A percentile compares a stretch with the other conserved stretches of the same genome.
These are phyloP conservation scores for Aspergillus vadensis DNA, from an alignment of 2,329 filamentous ascomycete species.

Conservation along the genomic window DNA sequence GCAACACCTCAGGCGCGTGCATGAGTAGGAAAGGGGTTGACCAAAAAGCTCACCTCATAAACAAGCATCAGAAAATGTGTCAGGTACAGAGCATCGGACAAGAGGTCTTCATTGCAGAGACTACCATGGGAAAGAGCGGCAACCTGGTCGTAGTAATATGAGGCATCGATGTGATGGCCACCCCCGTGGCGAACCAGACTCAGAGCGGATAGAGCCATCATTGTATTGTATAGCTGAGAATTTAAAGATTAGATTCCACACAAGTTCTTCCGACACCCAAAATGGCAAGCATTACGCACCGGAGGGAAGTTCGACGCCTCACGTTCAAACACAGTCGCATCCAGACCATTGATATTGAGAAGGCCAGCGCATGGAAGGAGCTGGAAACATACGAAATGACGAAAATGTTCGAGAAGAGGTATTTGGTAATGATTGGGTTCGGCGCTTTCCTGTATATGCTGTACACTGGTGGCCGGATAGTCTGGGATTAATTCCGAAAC, in stretches of 20 bases:
- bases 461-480: slow-evolving; percentile 22
- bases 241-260: slow-evolving; percentile 13
- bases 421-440: slow-evolving; percentile 35
- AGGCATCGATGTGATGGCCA: slow-evolving; percentile 50
- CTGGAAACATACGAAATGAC: slow-evolving; percentile 45
- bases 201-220: slow-evolving; percentile 60
- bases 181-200: slow-evolving; percentile 52
- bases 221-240: slow-evolving; percentile 57
- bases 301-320: slow-evolving; percentile 55
- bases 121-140: slow-evolving; percentile 51
- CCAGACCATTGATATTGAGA: slow-evolving; percentile 30
- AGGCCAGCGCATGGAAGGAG: slow-evolving; percentile 32
- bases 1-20: slow-evolving; percentile 3
- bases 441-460: slow-evolving; percentile 23
- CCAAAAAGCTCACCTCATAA: slow-evolving; percentile 52
- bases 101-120: slow-evolving; percentile 52
- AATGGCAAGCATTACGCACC: slow-evolving; percentile 41
- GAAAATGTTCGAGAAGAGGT: slow-evolving; percentile 42
- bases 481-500: slow-evolving; percentile 11
- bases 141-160: slow-evolving; percentile 59
- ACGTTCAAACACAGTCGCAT: slow-evolving; percentile 48
- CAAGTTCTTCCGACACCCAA: background rate
- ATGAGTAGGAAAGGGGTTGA: background rate
- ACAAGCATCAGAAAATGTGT: slow-evolving; percentile 60
- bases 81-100: slow-evolving; percentile 58